Evolutionary conservation across 208 protist species (phyloP).

Genomic region (Herpetomonas tarakana): DNA sequence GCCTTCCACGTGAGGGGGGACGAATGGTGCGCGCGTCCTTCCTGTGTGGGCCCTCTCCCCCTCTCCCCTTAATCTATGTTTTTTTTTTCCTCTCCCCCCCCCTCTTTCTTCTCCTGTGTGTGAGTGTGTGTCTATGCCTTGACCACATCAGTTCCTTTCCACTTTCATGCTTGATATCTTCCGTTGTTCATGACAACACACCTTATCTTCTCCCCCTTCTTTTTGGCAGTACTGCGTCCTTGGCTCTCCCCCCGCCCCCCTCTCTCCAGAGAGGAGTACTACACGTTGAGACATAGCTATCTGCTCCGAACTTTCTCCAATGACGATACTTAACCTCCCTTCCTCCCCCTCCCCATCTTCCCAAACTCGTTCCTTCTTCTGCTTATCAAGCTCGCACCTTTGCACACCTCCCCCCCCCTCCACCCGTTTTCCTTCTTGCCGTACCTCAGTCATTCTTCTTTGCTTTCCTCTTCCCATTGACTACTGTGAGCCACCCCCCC

Average conservation of each 20-base stretch:
- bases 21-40: too few relatives aligned
- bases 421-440: not conserved
- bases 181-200: not conserved
- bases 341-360: too few relatives aligned
- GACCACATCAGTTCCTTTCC: not conserved
- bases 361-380: too few relatives aligned
- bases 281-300: too few relatives aligned
- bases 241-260: not conserved
- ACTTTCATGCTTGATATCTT: not conserved
- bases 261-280: too few relatives aligned
- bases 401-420: too few relatives aligned
- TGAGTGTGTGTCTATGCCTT: not conserved
- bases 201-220: not conserved
- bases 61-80: not conserved
- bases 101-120: conserved; percentile 7
- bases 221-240: not conserved
- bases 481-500: too few relatives aligned
- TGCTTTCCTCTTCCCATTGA: not conserved
- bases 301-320: too few relatives aligned
- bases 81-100: not conserved
- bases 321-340: too few relatives aligned
- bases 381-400: too few relatives aligned
- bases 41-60: too few relatives aligned
- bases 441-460: not conserved
- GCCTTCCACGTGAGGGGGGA: too few relatives aligned